These are phyloP conservation scores for Globisporangium orthogonon DNA, from an alignment of 352 stramenopile species.

Conservation along the genomic window DNA sequence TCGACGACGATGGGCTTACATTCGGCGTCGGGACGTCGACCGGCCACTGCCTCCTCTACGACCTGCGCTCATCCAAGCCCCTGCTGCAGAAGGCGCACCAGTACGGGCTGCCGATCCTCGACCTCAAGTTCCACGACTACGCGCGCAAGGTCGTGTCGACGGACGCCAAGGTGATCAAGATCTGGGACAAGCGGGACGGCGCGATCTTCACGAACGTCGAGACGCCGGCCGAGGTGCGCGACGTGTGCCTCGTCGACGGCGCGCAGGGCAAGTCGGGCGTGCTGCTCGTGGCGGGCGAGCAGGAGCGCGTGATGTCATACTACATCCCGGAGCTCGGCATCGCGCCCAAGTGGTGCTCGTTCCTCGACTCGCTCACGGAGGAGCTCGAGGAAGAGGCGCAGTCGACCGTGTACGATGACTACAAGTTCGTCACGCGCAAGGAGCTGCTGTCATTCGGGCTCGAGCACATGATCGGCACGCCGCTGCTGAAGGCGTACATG, in stretches of 20 bases:
- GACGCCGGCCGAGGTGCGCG: slow-evolving; percentile 92
- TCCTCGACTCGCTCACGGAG: slow-evolving; percentile 98
- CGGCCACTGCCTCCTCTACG: slow-evolving; percentile 93
- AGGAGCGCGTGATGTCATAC: slow-evolving; percentile 96
- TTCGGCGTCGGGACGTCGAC: slow-evolving; percentile 93
- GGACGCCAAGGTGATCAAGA: slow-evolving; percentile 98
- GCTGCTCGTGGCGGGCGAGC: slow-evolving; percentile 95
- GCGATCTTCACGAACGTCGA: slow-evolving; percentile 96
- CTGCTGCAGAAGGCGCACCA: slow-evolving; percentile 96
- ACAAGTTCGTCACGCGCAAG: slow-evolving; percentile 96
- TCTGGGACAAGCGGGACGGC: slow-evolving; percentile 92
- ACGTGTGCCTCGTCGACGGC: slow-evolving; percentile 94
- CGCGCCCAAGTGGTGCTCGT: slow-evolving; percentile 98
- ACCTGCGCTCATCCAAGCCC: slow-evolving; percentile 93
- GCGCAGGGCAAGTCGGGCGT: slow-evolving; percentile 91
- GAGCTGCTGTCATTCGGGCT: slow-evolving; percentile 96
- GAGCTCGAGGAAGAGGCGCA: slow-evolving; percentile 96
- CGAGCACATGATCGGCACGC: slow-evolving; percentile 96
- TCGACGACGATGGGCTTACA: slow-evolving; percentile 92
- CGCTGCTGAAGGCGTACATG: slow-evolving; percentile 98
- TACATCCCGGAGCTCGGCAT: slow-evolving; percentile 97
- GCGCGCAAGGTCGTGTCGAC: slow-evolving; percentile 90
- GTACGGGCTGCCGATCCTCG: slow-evolving; percentile 95
- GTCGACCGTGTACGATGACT: slow-evolving; percentile 97
- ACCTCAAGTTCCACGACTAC: slow-evolving; percentile 91